Conservation (phyloP, 805 yeast genomes). For the Scheffersomyces ergatensis region DNA sequence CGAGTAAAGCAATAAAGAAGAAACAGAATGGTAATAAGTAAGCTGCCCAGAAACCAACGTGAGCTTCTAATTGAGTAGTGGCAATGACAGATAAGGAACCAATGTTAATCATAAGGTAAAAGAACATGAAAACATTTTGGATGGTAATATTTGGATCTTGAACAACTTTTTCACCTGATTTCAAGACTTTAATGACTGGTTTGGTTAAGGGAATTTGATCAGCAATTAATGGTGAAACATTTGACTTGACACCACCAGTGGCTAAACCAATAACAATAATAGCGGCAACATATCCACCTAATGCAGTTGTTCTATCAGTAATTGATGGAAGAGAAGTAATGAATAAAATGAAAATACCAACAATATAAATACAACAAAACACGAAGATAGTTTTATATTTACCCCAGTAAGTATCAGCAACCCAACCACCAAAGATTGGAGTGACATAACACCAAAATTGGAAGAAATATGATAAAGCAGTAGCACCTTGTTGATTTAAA, state of each 20-base stretch:
- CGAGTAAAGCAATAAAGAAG: constrained; percentile 51
- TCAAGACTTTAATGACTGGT: constrained; percentile 36
- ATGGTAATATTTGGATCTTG: constrained; percentile 67
- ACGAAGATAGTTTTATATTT: constrained; percentile 65
- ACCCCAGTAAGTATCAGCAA: constrained; percentile 75
- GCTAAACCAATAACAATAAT: constrained; percentile 68
- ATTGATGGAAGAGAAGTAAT: constrained; percentile 68
- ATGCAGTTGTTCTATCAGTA: constrained; percentile 45
- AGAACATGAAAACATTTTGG: constrained; percentile 72
- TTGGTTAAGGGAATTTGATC: constrained; percentile 48
- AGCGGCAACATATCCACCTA: constrained; percentile 61
- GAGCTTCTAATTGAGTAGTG: constrained; percentile 67
- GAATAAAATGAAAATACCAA: constrained; percentile 63
- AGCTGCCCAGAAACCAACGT: constrained; percentile 73
- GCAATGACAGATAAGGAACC: constrained; percentile 77
- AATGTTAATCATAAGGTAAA: constrained; percentile 72
- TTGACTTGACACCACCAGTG: constrained; percentile 79
- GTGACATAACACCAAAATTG: constrained; percentile 83
- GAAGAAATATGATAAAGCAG: constrained; percentile 70
- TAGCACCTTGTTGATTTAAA: constrained; percentile 61
- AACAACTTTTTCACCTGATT: constrained; percentile 38
- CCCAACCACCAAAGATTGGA: constrained; percentile 72
- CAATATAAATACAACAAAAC: constrained; percentile 56
- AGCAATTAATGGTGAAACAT: constrained; percentile 72
- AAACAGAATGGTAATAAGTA: constrained; percentile 65